Base-by-base conservation (phyloP, 495 filamentous ascomycete genomes). In the Penicillium taxi region DNA sequence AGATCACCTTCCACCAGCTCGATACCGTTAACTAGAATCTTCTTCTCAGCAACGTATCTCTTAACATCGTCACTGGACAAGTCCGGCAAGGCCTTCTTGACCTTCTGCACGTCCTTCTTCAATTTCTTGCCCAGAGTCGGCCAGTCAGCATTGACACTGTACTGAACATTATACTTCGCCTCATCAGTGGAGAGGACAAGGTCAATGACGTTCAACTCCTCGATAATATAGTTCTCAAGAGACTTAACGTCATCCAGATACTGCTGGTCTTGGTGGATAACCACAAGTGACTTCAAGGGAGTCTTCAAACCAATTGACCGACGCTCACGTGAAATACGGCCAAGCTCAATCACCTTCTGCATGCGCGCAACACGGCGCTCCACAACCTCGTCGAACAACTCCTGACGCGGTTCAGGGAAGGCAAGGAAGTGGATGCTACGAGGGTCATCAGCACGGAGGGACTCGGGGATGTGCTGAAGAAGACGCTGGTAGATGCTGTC, bases 271-370 rank as follows among this genome's bases (percentile, higher is more conserved):
- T 82, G 70, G 55, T 94, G 87, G 39, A 98, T 89, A 44, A 96
- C 84, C 12, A 96, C 72, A 2, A 98, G 74, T 0, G 81, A 84
- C 70, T 90, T 91, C 22, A 98, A 61, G 9, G 91, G 91, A 11
- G 81, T 89, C 70, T 96, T 94, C 22, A 96, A 66, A 8, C 82
- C 85, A 41, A 96, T 77, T 7, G 80, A 77, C 11, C 83, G 77
- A 24, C 87, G 78, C 64, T 98, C 91, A 44, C 91, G 75, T 21
- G 86, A 86, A 30, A 86, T 74, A 51, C 91, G 78, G 14, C 74
- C 82, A 27, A 96, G 71, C 45, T 98, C 89, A 50, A 98, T 95
- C 50, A 96, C 85, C 42, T 78, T 82, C 58, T 96, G 91, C 91
- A 98, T 96, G 24, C 88, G 78, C 25, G 75, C 69, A 3, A 98